Base-by-base conservation (phyloP, 2,329 filamentous ascomycete species). In the Microsporum canis region DNA sequence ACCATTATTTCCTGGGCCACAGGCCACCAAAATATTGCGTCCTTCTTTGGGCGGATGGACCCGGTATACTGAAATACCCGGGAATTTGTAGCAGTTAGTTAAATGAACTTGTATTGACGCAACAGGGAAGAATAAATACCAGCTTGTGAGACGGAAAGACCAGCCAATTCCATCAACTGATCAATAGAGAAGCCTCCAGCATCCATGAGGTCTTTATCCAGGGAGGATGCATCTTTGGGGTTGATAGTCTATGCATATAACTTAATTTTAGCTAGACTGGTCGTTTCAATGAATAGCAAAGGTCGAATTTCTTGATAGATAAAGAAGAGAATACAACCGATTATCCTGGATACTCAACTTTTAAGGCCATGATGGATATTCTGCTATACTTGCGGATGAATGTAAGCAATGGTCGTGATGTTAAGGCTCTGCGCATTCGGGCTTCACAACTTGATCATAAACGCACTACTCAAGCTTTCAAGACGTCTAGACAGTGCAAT, bases 81-180 rank as follows among this genome's bases (percentile, higher is more conserved):
- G 23, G 14, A 38, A 36, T 36, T 7, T 31, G 17, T 33, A 55
- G 8, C 36, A 14, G 29, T 38, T 4, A 56, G n/a, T 38, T 56
- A 56, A 39, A 36, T 14, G 12, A 31, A 14, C 14, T 1, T 38
- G 53, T 31, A 56, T 17, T 36, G 7, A 14, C 38, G 31, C 14
- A 31, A 56, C 4, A 14, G 56, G 12, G 7, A 12, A 29, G 33
- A 33, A 17, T 39, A 41, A 58, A 71, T 71, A 91, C 90, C 85
- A 58, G 88, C 91, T 79, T 97, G 91, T 10, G 92, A 92, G 31
- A 97, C 91, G 0, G 91, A 91, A 0, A 99, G 81, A 0, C 94
- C 94, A 49, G 94, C 94, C 5, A 99, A 78, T 72, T 97, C 94
- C 94, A 99, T 97, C 57, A 99, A 79, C 75, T 99, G 94, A 71